phyloP scores from a whole-genome alignment of 495 filamentous ascomycete species.

The Penicillium egyptiacum region DNA sequence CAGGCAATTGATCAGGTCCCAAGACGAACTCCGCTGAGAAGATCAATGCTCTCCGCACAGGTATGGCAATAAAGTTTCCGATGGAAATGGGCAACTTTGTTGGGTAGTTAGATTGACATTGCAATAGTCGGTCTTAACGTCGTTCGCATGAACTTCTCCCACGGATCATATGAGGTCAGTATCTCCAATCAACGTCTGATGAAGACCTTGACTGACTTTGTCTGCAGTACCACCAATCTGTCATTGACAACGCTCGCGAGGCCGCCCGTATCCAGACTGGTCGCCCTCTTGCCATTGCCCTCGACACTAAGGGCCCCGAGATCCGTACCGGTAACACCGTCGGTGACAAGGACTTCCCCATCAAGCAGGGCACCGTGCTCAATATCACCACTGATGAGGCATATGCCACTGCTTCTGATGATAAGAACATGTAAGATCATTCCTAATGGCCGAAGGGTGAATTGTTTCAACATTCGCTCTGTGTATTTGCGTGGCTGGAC shows the following conservation, averaged over 20 bases:
- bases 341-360: conserved; percentile 81
- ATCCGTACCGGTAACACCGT: conserved; percentile 94
- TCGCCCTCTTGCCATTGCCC: conserved; percentile 91
- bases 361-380: conserved; percentile 74
- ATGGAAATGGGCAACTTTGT: background rate
- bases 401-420: conserved; percentile 79
- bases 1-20: conserved; percentile 55
- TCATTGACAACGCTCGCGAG: conserved; percentile 89
- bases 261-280: conserved; percentile 74
- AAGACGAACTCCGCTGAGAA: conserved; percentile 98
- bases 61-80: conserved; percentile 33
- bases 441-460: background rate
- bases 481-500: background rate
- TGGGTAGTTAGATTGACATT: conserved; percentile 16
- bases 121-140: conserved; percentile 81
- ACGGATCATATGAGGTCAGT: conserved; percentile 84
- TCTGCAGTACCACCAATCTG: conserved; percentile 79
- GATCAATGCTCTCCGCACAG: conserved; percentile 85
- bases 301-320: conserved; percentile 98
- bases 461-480: background rate
- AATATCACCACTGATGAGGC: conserved; percentile 98
- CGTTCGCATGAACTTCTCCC: conserved; percentile 99
- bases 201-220: conserved; percentile 14
- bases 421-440: conserved; percentile 82
- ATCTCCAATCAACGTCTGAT: conserved; percentile 21